Conservation (phyloP, 169 alveolate genomes). For the Perkinsus marinus region DNA sequence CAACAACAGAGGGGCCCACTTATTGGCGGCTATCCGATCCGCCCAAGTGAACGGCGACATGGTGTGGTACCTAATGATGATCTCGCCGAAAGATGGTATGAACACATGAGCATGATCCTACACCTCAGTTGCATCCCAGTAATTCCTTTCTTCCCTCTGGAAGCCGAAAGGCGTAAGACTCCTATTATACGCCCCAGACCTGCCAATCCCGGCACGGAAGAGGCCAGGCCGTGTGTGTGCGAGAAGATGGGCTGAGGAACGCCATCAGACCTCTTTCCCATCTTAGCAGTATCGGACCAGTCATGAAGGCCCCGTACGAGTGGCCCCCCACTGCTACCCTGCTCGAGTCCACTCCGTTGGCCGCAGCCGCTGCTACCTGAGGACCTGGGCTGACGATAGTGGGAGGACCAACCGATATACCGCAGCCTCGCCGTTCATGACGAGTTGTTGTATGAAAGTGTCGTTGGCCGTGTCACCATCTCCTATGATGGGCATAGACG, state of each 20-base stretch:
- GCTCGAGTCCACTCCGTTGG: background rate
- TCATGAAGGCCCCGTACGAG: background rate
- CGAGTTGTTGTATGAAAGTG: background rate
- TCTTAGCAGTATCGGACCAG: background rate
- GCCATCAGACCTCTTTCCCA: background rate
- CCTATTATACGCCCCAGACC: background rate
- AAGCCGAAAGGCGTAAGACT: background rate
- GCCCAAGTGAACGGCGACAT: background rate
- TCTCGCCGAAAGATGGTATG: background rate
- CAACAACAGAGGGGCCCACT: background rate
- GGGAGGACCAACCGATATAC: background rate
- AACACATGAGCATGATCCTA: background rate
- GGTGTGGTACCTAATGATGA: background rate
- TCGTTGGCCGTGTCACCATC: background rate
- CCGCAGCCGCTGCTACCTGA: background rate
- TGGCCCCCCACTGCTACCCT: background rate
- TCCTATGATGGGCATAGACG: background rate
- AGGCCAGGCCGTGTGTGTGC: background rate
- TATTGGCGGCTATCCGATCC: background rate
- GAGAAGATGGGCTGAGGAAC: background rate
- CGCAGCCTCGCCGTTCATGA: background rate
- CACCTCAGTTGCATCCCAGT: background rate
- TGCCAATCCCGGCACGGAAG: background rate
- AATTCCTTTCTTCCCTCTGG: background rate
- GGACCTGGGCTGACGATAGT: background rate